phyloP scores from a whole-genome alignment of 176 grass and related monocot genomes.

The Bonia amplexicaulis region DNA sequence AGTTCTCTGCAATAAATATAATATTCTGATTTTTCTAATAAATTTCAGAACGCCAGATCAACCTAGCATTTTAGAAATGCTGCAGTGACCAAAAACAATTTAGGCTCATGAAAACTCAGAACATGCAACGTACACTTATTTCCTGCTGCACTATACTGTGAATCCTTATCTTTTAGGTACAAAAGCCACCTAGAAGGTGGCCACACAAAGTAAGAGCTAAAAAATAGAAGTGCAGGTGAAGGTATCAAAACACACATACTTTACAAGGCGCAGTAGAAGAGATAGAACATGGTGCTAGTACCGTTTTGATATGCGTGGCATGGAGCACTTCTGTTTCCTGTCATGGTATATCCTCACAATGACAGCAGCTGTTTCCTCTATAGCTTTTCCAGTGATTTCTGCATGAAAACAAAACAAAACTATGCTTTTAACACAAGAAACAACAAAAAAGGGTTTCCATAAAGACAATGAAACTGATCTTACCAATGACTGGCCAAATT shows the following conservation, averaged over 20 bases:
- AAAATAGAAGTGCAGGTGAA: background rate
- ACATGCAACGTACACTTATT: conserved; percentile 13
- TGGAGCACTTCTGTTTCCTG: conserved; percentile 73
- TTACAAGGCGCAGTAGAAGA: conserved; percentile 33
- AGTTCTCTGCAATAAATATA: conserved; percentile 4
- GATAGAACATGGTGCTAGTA: conserved; percentile 62
- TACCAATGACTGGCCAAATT: conserved; percentile 90
- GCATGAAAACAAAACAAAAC: conserved; percentile 31
- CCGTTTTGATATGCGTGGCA: conserved; percentile 90
- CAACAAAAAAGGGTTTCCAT: background rate
- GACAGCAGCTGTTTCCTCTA: conserved; percentile 96
- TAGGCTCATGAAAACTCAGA: background rate
- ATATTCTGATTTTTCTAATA: background rate
- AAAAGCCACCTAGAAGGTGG: conserved; percentile 33
- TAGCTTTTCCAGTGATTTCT: conserved; percentile 94
- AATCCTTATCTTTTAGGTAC: conserved; percentile 31
- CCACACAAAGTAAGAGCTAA: conserved; percentile 10
- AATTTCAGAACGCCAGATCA: background rate
- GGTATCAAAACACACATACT: background rate
- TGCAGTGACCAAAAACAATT: background rate
- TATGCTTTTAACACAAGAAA: conserved; percentile 5
- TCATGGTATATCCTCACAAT: conserved; percentile 81
- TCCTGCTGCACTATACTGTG: conserved; percentile 1
- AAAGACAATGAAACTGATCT: conserved; percentile 14
- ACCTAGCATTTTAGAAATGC: background rate